phyloP scores from a whole-genome alignment of 2,329 filamentous ascomycete species.

The Pseudogymnoascus sp. region DNA sequence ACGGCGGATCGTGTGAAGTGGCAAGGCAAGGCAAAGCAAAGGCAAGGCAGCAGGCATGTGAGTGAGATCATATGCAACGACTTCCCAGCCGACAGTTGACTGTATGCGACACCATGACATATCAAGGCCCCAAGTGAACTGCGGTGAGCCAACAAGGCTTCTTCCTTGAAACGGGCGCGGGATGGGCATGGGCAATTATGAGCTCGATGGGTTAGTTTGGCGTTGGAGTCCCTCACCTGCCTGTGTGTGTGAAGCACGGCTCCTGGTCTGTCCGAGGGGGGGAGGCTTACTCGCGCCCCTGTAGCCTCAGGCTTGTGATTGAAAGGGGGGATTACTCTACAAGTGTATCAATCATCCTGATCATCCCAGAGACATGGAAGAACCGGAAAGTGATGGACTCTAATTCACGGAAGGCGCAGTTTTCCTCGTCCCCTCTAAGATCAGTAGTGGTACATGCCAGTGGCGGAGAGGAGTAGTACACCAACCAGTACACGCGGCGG shows the following conservation, averaged over 20 bases:
- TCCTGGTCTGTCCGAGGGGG: constrained; percentile 1
- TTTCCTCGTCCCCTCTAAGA: not conserved
- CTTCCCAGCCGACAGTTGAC: not conserved
- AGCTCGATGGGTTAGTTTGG: not conserved
- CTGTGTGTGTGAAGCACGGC: not conserved
- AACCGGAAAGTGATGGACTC: constrained; percentile 3
- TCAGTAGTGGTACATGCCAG: constrained; percentile 5
- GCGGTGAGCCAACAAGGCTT: constrained; percentile 4
- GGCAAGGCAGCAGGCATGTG: constrained; percentile 2
- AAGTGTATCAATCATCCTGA: constrained; percentile 6
- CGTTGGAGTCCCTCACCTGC: not conserved
- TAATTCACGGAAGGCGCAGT: constrained; percentile 1
- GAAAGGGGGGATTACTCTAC: not conserved
- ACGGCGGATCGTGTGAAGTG: not conserved
- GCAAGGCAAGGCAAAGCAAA: constrained; percentile 3
- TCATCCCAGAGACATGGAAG: constrained; percentile 3
- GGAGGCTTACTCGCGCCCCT: constrained; percentile 4
- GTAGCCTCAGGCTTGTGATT: not conserved
- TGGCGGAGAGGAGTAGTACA: not conserved
- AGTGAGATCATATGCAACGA: constrained; percentile 3
- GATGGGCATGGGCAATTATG: not conserved
- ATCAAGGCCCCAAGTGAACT: constrained; percentile 1
- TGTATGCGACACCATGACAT: constrained; percentile 6
- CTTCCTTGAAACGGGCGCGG: constrained; percentile 4
- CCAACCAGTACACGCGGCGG: constrained; percentile 6